phyloP scores from a whole-genome alignment of 1,284 basidiomycete species.

The Heterobasidion occidentale region DNA sequence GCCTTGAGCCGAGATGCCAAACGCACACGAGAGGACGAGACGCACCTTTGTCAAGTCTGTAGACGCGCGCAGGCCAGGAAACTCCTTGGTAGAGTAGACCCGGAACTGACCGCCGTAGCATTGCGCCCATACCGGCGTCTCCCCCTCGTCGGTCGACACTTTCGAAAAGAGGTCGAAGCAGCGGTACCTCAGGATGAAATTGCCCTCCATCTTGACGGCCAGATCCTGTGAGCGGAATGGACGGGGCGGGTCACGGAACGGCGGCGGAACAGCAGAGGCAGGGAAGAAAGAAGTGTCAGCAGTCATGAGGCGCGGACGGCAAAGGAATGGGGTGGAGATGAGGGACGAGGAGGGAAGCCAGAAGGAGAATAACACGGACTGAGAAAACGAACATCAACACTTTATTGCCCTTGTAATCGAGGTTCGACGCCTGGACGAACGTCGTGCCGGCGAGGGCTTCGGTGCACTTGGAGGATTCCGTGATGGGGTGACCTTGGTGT shows the following conservation, averaged over 20 bases:
- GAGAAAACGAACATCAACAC: constrained; percentile 68
- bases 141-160: constrained; percentile 15
- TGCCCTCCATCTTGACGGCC: constrained; percentile 56
- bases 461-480: constrained; percentile 47
- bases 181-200: constrained; percentile 59
- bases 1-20: too few species aligned
- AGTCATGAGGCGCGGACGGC: not conserved
- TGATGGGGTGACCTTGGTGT: constrained; percentile 29
- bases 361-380: constrained; percentile 30
- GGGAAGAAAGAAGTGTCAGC: not conserved
- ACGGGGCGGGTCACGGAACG: not conserved
- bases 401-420: constrained; percentile 52
- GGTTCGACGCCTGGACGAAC: constrained; percentile 50
- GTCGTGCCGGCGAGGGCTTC: constrained; percentile 52
- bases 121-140: constrained; percentile 55
- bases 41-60: constrained; percentile 69
- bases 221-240: constrained; percentile 28
- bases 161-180: constrained; percentile 59
- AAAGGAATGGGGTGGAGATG: not conserved
- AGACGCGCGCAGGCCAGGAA: constrained; percentile 65
- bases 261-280: not conserved
- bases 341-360: constrained; percentile 1
- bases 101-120: constrained; percentile 62
- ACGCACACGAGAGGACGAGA: not conserved
- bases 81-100: constrained; percentile 75